Conservation (phyloP, 2,329 filamentous ascomycete genomes). For the Sordariomycetes sp. region DNA sequence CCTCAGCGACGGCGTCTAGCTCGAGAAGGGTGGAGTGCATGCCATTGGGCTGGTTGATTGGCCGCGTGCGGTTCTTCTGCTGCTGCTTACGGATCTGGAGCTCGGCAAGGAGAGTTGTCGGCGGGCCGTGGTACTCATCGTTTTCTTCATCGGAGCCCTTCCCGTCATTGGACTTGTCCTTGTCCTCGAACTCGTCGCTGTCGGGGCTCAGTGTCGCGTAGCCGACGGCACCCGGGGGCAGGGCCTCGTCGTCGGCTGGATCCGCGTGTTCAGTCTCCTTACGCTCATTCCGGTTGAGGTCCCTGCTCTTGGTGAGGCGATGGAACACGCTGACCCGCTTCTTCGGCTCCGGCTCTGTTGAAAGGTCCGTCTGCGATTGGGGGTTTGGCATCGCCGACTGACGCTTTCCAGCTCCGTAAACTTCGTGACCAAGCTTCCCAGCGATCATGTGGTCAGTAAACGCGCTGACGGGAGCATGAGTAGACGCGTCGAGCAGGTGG, state of each 20-base stretch:
- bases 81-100: constrained; percentile 84
- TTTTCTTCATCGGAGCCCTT: constrained; percentile 20
- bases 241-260: constrained; percentile 1
- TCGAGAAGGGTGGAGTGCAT: constrained; percentile 84
- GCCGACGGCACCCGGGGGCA: constrained; percentile 9
- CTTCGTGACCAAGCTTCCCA: constrained; percentile 59
- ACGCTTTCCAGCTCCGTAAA: constrained; percentile 52
- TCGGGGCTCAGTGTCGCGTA: constrained; percentile 7
- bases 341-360: constrained; percentile 19
- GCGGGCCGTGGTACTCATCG: constrained; percentile 51
- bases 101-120: constrained; percentile 85
- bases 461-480: constrained; percentile 73
- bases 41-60: constrained; percentile 57
- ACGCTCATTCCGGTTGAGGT: neutral
- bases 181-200: constrained; percentile 1
- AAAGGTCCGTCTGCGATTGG: constrained; percentile 10
- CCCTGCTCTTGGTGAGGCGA: neutral
- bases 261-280: neutral
- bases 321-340: constrained; percentile 18
- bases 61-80: constrained; percentile 61
- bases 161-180: constrained; percentile 10
- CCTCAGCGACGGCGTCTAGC: constrained; percentile 78
- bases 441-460: constrained; percentile 84
- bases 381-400: constrained; percentile 18
- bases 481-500: constrained; percentile 81